A percentile compares a stretch with the other conserved stretches of the same genome.
Evolutionary conservation across 2,329 filamentous ascomycete species (phyloP).

Genomic region (Septoria linicola): DNA sequence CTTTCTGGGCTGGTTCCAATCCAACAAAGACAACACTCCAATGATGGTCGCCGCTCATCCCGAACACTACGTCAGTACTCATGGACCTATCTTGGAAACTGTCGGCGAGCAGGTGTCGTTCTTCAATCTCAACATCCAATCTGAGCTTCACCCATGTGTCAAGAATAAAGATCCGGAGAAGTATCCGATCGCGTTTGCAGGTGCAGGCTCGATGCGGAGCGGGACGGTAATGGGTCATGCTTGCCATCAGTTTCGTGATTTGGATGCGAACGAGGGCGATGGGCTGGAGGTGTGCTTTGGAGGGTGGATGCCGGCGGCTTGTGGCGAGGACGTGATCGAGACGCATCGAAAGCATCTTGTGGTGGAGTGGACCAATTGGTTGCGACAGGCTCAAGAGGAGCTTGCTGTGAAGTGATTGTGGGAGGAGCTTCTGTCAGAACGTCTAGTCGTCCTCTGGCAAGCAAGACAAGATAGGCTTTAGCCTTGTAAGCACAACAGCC

Average conservation of each 20-base stretch:
- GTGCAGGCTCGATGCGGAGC: slow-evolving; percentile 6
- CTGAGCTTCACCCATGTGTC: slow-evolving; percentile 5
- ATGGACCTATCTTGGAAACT: slow-evolving; percentile 10
- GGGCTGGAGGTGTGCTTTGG: slow-evolving; percentile 14
- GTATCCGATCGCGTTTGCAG: slow-evolving; percentile 7
- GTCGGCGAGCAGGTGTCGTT: slow-evolving; percentile 8
- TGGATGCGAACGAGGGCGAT: neutral
- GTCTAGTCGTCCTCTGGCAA: slow-evolving; percentile 34
- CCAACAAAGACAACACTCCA: neutral
- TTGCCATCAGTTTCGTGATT: slow-evolving; percentile 17
- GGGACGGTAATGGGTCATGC: slow-evolving; percentile 15
- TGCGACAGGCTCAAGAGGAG: slow-evolving; percentile 5
- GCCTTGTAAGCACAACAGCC: slow-evolving; percentile 52
- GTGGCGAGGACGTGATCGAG: slow-evolving; percentile 13
- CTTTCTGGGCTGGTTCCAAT: slow-evolving; percentile 16
- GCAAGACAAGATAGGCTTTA: slow-evolving; percentile 51
- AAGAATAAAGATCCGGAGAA: slow-evolving; percentile 7
- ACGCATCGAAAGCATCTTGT: slow-evolving; percentile 14
- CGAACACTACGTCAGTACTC: slow-evolving; percentile 16
- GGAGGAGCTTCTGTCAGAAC: neutral
- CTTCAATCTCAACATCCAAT: slow-evolving; percentile 8
- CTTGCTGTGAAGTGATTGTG: neutral
- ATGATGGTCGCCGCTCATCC: slow-evolving; percentile 14
- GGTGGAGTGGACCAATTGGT: slow-evolving; percentile 18
- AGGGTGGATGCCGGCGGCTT: slow-evolving; percentile 10